Conservation (phyloP, 768 basidiomycete genomes). For the Gyrodon lividus region DNA sequence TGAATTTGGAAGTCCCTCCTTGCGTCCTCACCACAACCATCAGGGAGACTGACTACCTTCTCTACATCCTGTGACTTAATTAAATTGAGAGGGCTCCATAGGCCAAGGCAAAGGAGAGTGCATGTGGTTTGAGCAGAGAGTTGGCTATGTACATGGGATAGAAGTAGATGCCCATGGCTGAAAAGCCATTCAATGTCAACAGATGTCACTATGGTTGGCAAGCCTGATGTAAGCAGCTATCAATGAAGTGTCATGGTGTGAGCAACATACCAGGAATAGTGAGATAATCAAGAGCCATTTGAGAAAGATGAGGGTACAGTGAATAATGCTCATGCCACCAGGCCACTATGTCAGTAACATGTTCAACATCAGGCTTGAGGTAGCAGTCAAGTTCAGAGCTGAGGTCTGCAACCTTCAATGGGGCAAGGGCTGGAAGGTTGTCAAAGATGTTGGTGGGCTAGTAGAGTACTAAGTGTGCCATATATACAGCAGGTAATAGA, state of each 20-base stretch:
- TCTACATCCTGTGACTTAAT: too few relatives aligned
- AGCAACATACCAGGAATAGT: slow-evolving; percentile 19
- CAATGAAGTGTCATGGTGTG: too few relatives aligned
- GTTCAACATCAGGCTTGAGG: slow-evolving; percentile 22
- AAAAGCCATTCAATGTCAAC: slow-evolving; percentile 30
- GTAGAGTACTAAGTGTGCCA: too few relatives aligned
- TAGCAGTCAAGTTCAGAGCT: slow-evolving; percentile 25
- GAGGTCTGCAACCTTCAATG: not conserved
- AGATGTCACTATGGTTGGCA: slow-evolving; percentile 34
- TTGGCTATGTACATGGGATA: slow-evolving; percentile 24
- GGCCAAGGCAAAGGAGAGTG: slow-evolving; percentile 27
- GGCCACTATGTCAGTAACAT: slow-evolving; percentile 16
- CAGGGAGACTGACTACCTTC: too few relatives aligned
- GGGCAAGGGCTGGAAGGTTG: slow-evolving; percentile 7
- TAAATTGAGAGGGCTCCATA: slow-evolving; percentile 23
- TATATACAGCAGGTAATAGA: too few relatives aligned
- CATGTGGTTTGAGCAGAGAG: slow-evolving; percentile 21
- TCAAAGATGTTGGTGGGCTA: slow-evolving; percentile 19
- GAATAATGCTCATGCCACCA: slow-evolving; percentile 27
- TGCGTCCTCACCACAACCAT: too few relatives aligned
- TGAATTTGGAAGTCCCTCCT: too few relatives aligned
- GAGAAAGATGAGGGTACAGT: slow-evolving; percentile 25
- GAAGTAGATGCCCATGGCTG: slow-evolving; percentile 27
- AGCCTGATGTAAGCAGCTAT: too few relatives aligned
- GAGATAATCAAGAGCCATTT: not conserved